Base-by-base conservation (phyloP, 208 protist genomes). In the Leishmania tropica region DNA sequence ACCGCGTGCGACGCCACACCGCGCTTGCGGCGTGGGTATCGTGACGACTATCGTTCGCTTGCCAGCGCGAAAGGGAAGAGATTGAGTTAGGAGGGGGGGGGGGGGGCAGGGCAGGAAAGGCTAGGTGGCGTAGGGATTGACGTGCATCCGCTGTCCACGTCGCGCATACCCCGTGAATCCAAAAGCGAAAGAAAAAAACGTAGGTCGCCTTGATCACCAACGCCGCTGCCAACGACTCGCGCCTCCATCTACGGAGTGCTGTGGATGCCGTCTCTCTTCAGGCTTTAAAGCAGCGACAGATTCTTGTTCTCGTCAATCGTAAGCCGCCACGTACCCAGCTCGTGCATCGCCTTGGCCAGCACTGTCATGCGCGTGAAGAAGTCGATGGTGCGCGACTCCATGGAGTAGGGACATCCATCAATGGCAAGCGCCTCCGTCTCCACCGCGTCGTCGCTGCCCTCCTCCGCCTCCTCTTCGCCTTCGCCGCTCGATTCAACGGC, bases 361-460 rank as follows among this genome's bases (percentile, higher is more conserved):
- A 81, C 81, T 13, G 85, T 89, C 91, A 92, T 94, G 65, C 82
- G 70, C n/a, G 60, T 79, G 84, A 94, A 91, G 74, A 91, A 94
- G 72, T 90, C 71, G 48, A 94, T 83, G 62, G 89, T 89, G 70
- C 89, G 81, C 19, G 91, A 83, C 78, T 94, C 87, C 88, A 93
- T 83, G 51, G 89, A 85, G 75, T 90, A 92, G 42, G 92, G 92
- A 56, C 85, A 90, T 1, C 76, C 83, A 45, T 86, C 83, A 45
- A 74, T 51, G 70, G 40, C 70, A 74, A 74, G 70, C 70, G 45
- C 45, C 54, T 54, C 70, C 24, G 24, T 74, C 65, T 79, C 24
- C 17, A 53, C 81, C 13, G 71, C 68, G 19, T 76, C 75, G 24
- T 71, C 81, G 28, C 73, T 71, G 31, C 78, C 77, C 67, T 80